A percentile compares a stretch with the other conserved stretches of the same genome.
Evolutionary conservation across 148 eudicot genomes (phyloP).

Genomic region (Cornus controversa): DNA sequence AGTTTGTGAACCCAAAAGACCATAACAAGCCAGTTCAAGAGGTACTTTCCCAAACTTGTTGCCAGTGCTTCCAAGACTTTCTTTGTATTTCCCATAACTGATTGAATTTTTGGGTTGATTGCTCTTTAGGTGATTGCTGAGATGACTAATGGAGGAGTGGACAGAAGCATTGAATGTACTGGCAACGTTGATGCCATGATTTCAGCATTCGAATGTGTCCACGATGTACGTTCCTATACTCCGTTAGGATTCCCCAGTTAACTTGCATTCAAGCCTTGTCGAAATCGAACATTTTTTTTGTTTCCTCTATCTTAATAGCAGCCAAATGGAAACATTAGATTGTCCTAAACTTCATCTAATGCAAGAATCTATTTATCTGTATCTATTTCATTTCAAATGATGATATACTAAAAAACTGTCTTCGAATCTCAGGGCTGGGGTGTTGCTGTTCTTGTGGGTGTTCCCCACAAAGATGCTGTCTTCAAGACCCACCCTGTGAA

Average conservation of each 20-base stretch:
- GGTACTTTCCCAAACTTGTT: conserved; percentile 16
- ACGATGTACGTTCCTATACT: conserved; percentile 49
- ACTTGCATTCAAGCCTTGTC: no score
- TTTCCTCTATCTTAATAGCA: no score
- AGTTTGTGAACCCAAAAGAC: conserved; percentile 74
- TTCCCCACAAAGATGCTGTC: conserved; percentile 68
- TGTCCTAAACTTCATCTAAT: background rate
- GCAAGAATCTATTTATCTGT: background rate
- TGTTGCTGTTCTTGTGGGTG: conserved; percentile 76
- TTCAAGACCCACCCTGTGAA: conserved; percentile 76
- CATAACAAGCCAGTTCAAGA: conserved; percentile 61
- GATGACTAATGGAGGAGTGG: conserved; percentile 80
- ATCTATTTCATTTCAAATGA: background rate
- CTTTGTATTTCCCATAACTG: background rate
- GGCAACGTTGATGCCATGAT: conserved; percentile 72
- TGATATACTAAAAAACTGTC: background rate
- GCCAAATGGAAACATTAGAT: no score
- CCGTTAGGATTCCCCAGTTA: no score
- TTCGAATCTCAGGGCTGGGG: conserved; percentile 87
- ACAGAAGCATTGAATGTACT: conserved; percentile 66
- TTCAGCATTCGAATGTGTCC: conserved; percentile 86
- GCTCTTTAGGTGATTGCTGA: conserved; percentile 45
- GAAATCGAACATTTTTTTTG: no score
- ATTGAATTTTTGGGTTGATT: background rate
- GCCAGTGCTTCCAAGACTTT: background rate